These are phyloP conservation scores for Gilbertella persicaria DNA, from an alignment of 371 early-diverging fungal species.

Conservation along the genomic window DNA sequence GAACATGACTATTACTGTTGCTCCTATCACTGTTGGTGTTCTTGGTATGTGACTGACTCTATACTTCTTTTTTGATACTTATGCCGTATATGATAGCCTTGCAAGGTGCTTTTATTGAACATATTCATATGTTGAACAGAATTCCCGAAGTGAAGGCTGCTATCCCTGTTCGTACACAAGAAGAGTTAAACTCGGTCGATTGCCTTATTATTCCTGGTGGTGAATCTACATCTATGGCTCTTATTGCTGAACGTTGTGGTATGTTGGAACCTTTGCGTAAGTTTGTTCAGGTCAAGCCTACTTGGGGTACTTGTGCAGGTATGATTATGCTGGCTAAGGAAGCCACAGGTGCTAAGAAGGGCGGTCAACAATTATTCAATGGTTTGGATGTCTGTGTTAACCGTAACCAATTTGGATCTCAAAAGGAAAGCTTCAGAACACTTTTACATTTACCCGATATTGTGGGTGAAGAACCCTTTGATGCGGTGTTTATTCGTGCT, in stretches of 20 bases:
- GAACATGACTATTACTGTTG: conserved; percentile 7
- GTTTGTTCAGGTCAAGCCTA: conserved; percentile 76
- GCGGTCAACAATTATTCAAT: conserved; percentile 84
- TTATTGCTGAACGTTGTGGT: conserved; percentile 84
- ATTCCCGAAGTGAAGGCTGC: conserved; percentile 61
- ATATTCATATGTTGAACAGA: conserved; percentile 75
- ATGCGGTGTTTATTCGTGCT: conserved; percentile 93
- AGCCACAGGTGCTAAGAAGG: conserved; percentile 75
- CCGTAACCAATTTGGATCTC: conserved; percentile 94
- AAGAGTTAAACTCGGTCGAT: conserved; percentile 71
- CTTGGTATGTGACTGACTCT: conserved; percentile 20
- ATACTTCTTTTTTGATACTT: neutral
- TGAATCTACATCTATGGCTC: conserved; percentile 91
- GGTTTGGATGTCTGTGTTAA: conserved; percentile 83
- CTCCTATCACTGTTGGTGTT: conserved; percentile 26
- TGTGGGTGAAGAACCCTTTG: conserved; percentile 56
- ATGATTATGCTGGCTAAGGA: conserved; percentile 88
- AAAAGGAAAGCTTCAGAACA: conserved; percentile 86
- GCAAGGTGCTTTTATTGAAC: conserved; percentile 94
- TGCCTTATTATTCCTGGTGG: conserved; percentile 95
- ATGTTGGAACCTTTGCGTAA: conserved; percentile 74
- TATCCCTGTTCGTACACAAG: conserved; percentile 70
- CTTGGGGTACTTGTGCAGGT: conserved; percentile 98
- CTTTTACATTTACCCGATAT: conserved; percentile 67
- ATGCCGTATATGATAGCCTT: conserved; percentile 58